Base-by-base conservation (phyloP, 768 basidiomycete species). In the Mycena pura region DNA sequence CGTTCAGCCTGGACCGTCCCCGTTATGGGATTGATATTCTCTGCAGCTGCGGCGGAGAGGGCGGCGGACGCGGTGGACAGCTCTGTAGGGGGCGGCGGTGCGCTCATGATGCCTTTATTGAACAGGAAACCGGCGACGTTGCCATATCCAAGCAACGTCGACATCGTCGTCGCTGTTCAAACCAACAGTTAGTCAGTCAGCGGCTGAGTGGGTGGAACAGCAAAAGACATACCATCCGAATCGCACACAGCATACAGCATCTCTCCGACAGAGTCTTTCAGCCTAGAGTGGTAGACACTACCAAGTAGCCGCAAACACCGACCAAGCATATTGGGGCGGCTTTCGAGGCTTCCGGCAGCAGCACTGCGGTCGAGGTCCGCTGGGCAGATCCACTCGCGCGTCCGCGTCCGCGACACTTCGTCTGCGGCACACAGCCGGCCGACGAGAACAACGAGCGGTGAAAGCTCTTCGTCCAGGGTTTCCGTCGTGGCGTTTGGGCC, bases 101-200 rank as follows among this genome's bases (percentile, higher is more conserved):
- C 83, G 55, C 74, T 82, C 69, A 91, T 81, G 67, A 99, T 82
- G 15, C 95, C 95, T 70, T 95, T 96, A 71, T 91, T 88, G 78
- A 94, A 96, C 24, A 99, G 81, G 81, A 94, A 92, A 1, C 97
- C 97, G 0, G 95, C 94, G 39, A 95, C 94, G 71, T 95, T 95
- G 39, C 96, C 96, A 68, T 99, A 99, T 7, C 96, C 96, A 51
- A 97, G 84, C 41, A 91, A 84, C 5, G 86, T 83, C n/a, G 86
- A 85, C 15, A 99, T 78, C 0, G 81, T 84, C 6, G 83, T 79
- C n/a, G 91, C 94, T 36, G 34, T 9, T 9, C 34, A 9, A 17
- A 9, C 9, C 34, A 9, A 17, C 17, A 9, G 17, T 9, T 36
- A 36, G 9, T 36, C 34, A 36, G 9, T 17, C 17, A n/a, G n/a